Conservation (phyloP, 2,329 filamentous ascomycete species). For the Talaromyces sp. region DNA sequence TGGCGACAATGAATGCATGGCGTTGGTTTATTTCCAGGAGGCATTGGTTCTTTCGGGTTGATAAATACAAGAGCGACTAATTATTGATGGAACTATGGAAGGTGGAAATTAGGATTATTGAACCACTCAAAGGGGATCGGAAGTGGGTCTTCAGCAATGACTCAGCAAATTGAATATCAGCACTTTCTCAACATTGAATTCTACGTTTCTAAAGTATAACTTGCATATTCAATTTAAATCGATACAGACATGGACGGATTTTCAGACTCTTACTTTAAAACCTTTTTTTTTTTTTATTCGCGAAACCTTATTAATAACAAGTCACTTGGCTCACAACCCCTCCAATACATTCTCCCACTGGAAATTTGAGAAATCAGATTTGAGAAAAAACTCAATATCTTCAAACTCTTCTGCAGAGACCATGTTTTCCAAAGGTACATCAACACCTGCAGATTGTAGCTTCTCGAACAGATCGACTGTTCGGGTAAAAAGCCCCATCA, state of each 20-base stretch:
- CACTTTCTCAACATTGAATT: too few species aligned
- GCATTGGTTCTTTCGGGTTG: not conserved
- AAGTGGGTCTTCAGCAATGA: not conserved
- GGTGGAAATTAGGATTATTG: not conserved
- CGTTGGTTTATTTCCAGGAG: not conserved
- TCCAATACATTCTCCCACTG: not conserved
- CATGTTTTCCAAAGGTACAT: not conserved
- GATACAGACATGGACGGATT: not conserved
- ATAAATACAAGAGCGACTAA: not conserved
- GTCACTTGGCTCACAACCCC: not conserved
- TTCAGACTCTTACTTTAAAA: too few species aligned
- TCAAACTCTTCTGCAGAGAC: not conserved
- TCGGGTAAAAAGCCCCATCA: not conserved
- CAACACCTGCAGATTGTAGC: not conserved
- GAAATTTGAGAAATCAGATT: not conserved
- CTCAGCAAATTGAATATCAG: not conserved
- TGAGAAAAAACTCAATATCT: not conserved
- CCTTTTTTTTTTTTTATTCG: too few species aligned
- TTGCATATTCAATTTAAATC: not conserved
- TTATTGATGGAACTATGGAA: not conserved
- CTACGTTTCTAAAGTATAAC: not conserved
- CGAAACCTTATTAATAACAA: too few species aligned
- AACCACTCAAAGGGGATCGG: not conserved
- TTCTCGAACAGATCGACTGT: not conserved
- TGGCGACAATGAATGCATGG: not conserved